Evolutionary conservation across 805 yeast species (phyloP).

Genomic region (Lipomyces yamanashiensis): DNA sequence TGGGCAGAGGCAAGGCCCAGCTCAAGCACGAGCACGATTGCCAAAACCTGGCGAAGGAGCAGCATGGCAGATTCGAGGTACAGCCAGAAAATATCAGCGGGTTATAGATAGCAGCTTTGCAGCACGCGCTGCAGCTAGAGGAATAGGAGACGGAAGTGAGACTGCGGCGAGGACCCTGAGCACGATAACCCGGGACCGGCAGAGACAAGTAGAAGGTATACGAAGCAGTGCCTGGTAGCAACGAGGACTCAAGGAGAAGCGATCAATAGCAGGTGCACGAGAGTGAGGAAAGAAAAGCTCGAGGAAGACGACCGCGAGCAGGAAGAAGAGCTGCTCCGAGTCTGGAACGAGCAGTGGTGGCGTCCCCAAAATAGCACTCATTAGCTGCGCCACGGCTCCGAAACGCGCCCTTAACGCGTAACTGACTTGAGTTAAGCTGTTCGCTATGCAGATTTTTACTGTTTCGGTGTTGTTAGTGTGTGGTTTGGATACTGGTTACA

Average conservation of each 20-base stretch:
- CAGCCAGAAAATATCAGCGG: not conserved
- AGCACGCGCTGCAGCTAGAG: no score
- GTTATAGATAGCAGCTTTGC: no score
- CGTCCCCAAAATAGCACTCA: not conserved
- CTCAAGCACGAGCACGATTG: not conserved
- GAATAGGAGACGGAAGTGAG: no score
- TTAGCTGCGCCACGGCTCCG: conserved; percentile 1
- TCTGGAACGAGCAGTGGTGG: not conserved
- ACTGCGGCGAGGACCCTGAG: no score
- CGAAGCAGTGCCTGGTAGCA: no score
- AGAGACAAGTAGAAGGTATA: no score
- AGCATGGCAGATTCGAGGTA: not conserved
- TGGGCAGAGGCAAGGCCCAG: conserved; percentile 3
- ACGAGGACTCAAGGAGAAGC: no score
- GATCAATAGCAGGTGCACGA: not conserved
- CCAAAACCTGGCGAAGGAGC: not conserved
- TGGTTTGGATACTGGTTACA: not conserved
- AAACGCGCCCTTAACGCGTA: not conserved
- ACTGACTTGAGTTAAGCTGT: no score
- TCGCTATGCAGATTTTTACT: not conserved
- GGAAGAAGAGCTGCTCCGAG: not conserved
- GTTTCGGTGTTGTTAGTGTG: not conserved
- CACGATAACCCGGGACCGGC: no score
- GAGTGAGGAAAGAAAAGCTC: not conserved
- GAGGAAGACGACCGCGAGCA: not conserved